A percentile compares a stretch with the other conserved stretches of the same genome.
Evolutionary conservation across 2,329 filamentous ascomycete species (phyloP).

Genomic region (Colletotrichum sp.): DNA sequence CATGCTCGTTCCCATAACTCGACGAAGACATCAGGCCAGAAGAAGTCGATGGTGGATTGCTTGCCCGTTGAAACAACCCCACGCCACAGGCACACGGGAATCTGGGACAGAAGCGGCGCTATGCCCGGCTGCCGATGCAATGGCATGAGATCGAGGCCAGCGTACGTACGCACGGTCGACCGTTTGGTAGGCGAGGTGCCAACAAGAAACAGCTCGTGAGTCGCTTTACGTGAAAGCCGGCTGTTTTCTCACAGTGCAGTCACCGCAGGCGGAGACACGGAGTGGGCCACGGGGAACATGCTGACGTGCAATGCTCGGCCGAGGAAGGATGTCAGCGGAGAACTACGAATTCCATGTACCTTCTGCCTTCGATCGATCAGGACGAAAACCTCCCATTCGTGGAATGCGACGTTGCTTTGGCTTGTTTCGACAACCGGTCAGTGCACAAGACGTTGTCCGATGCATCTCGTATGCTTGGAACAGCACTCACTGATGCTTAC

Average conservation of each 20-base stretch:
- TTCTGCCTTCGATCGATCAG: background rate
- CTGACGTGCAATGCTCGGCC: background rate
- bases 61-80: conserved; percentile 11
- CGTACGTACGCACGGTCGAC: background rate
- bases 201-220: background rate
- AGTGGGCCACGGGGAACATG: background rate
- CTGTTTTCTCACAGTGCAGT: background rate
- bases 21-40: background rate
- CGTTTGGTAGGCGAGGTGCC: background rate
- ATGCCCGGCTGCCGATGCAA: conserved; percentile 1
- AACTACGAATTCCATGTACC: background rate
- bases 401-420: conserved; percentile 1
- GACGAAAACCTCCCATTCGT: background rate
- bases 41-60: conserved; percentile 1
- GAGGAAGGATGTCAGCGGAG: background rate
- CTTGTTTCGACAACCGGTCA: background rate
- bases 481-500: background rate
- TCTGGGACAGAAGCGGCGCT: conserved; percentile 3
- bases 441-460: background rate
- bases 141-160: background rate
- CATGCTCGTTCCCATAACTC: conserved; percentile 1
- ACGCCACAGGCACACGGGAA: conserved; percentile 5
- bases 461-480: background rate
- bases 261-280: background rate
- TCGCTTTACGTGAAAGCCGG: background rate